These are phyloP conservation scores for Lotmaria passim DNA, from an alignment of 208 protist genomes.

Conservation along the genomic window DNA sequence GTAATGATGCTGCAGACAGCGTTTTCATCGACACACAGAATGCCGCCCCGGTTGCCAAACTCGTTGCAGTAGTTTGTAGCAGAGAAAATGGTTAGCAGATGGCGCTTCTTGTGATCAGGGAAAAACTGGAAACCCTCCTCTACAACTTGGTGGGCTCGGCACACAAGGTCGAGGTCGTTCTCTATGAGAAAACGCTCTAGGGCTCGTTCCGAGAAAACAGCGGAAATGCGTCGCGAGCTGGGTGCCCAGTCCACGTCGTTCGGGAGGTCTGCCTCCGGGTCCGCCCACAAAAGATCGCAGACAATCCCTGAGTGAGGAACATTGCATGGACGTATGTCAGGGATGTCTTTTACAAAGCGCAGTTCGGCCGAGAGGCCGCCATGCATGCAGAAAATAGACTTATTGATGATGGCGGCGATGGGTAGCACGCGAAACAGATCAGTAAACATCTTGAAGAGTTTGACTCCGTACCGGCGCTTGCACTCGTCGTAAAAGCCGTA, in stretches of 20 bases:
- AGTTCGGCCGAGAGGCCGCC: constrained; percentile 97
- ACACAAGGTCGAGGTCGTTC: constrained; percentile 99
- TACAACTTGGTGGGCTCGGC: constrained; percentile 99
- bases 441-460: constrained; percentile 99
- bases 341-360: constrained; percentile 90
- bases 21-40: constrained; percentile 97
- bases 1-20: constrained; percentile 96
- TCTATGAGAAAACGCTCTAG: constrained; percentile 96
- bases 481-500: constrained; percentile 99
- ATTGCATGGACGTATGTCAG: constrained; percentile 96
- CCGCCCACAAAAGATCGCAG: constrained; percentile 99
- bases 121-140: constrained; percentile 99
- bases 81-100: constrained; percentile 99
- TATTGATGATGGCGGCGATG: constrained; percentile 97
- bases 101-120: constrained; percentile 92
- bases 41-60: constrained; percentile 99
- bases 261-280: constrained; percentile 96
- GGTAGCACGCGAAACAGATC: constrained; percentile 98
- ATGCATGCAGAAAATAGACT: constrained; percentile 99
- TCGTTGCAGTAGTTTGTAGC: constrained; percentile 99
- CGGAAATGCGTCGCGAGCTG: constrained; percentile 98
- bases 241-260: constrained; percentile 96
- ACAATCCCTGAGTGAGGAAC: constrained; percentile 98
- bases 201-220: constrained; percentile 97
- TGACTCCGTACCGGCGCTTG: constrained; percentile 96